Evolutionary conservation across 78 protist genomes (phyloP).

Genomic region (Dictyostelium intermedium): DNA sequence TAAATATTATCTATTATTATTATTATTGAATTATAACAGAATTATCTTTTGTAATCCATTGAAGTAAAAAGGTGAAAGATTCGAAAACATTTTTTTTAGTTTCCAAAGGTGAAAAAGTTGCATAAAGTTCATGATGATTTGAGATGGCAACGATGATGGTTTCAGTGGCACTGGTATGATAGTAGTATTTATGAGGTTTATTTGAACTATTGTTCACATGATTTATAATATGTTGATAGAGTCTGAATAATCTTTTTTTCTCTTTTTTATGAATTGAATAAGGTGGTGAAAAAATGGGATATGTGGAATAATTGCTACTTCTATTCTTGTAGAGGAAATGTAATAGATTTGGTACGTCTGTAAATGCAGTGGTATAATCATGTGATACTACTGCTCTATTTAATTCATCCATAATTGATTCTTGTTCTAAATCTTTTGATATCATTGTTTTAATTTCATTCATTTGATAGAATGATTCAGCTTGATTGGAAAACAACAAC

Average conservation of each 20-base stretch:
- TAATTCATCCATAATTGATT: conserved; percentile 44
- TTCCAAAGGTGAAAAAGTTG: conserved; percentile 80
- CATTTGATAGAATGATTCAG: conserved; percentile 66
- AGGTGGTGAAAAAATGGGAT: conserved; percentile 61
- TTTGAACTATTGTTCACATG: conserved; percentile 32
- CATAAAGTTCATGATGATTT: conserved; percentile 73
- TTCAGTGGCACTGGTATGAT: conserved; percentile 67
- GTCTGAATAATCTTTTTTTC: conserved; percentile 69
- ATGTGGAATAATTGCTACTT: conserved; percentile 37
- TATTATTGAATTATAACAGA: neutral
- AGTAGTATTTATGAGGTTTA: conserved; percentile 79
- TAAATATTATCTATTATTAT: too few species aligned
- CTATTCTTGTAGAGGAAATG: conserved; percentile 75
- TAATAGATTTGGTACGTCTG: conserved; percentile 48
- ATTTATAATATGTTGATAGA: conserved; percentile 69
- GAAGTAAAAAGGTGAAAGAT: conserved; percentile 26
- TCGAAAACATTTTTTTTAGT: conserved; percentile 45
- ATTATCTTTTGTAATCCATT: conserved; percentile 81
- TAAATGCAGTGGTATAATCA: neutral
- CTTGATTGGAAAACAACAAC: conserved; percentile 66
- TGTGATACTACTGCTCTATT: conserved; percentile 53
- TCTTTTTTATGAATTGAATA: conserved; percentile 39
- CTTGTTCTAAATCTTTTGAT: conserved; percentile 36
- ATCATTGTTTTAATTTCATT: conserved; percentile 40
- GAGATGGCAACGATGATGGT: conserved; percentile 69